These are phyloP conservation scores for Pisolithus thermaeus DNA, from an alignment of 1,284 basidiomycete genomes.

Conservation along the genomic window DNA sequence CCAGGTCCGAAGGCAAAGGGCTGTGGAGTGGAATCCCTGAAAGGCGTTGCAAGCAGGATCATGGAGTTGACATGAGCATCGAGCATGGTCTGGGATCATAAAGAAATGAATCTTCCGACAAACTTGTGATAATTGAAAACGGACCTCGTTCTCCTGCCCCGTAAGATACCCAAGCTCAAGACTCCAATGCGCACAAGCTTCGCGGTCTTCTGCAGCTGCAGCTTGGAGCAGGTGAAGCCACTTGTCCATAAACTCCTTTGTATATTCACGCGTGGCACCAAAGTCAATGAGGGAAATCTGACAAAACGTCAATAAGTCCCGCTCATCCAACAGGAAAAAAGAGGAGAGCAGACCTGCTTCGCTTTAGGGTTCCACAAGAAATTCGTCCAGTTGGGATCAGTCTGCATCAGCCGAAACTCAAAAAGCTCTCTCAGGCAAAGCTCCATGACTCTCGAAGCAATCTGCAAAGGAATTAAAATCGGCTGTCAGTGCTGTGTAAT, in stretches of 20 bases:
- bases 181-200: constrained; percentile 72
- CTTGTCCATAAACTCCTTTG: constrained; percentile 81
- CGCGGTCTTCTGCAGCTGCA: constrained; percentile 67
- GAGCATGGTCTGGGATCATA: constrained; percentile 65
- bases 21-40: constrained; percentile 55
- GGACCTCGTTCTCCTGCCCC: constrained; percentile 78
- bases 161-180: constrained; percentile 85
- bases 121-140: neutral
- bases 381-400: constrained; percentile 98
- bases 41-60: constrained; percentile 77
- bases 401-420: constrained; percentile 92
- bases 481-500: neutral
- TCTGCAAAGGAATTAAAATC: constrained; percentile 41
- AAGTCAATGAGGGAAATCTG: constrained; percentile 93
- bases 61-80: constrained; percentile 86
- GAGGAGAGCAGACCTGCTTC: constrained; percentile 35
- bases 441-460: constrained; percentile 78
- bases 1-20: constrained; percentile 70
- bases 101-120: neutral
- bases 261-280: constrained; percentile 88
- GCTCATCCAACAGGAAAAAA: neutral
- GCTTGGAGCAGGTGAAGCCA: constrained; percentile 82
- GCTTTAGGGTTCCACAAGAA: constrained; percentile 81
- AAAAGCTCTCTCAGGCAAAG: constrained; percentile 91
- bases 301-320: neutral